These are phyloP conservation scores for Tephrocybe sp. DNA, from an alignment of 768 basidiomycete genomes.

Conservation along the genomic window DNA sequence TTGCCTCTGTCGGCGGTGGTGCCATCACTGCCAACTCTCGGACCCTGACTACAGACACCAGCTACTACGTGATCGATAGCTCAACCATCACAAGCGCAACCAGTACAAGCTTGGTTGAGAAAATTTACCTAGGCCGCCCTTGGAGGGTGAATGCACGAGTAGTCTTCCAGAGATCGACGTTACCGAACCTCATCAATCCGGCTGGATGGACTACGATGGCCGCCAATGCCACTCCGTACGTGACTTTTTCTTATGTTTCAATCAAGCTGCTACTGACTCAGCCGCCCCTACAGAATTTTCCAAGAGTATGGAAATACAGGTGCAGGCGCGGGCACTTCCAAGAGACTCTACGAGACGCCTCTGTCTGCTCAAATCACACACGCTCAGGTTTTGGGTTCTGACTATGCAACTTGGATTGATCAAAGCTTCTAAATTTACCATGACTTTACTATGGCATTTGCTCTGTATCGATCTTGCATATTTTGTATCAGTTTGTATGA, in stretches of 20 bases:
- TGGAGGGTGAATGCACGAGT: conserved; percentile 22
- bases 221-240: conserved; percentile 23
- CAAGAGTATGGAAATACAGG: conserved; percentile 26
- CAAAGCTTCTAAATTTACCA: conserved; percentile 15
- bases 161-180: conserved; percentile 23
- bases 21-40: conserved; percentile 28
- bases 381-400: conserved; percentile 20
- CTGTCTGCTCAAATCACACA: conserved; percentile 20
- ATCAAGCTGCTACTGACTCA: background rate
- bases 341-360: conserved; percentile 20
- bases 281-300: conserved; percentile 16
- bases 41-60: conserved; percentile 15
- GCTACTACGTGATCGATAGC: conserved; percentile 26
- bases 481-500: too few relatives aligned
- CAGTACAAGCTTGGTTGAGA: conserved; percentile 16
- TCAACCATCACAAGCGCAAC: conserved; percentile 21
- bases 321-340: conserved; percentile 22
- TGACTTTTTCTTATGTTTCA: background rate
- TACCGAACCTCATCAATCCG: conserved; percentile 23
- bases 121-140: conserved; percentile 22
- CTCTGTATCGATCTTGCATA: too few relatives aligned
- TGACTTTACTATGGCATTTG: conserved; percentile 26
- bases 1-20: conserved; percentile 24
- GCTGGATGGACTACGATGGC: conserved; percentile 25
- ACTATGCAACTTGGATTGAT: conserved; percentile 23